These are phyloP conservation scores for Schizosaccharomyces lindneri DNA, from an alignment of 805 yeast species.

Conservation along the genomic window DNA sequence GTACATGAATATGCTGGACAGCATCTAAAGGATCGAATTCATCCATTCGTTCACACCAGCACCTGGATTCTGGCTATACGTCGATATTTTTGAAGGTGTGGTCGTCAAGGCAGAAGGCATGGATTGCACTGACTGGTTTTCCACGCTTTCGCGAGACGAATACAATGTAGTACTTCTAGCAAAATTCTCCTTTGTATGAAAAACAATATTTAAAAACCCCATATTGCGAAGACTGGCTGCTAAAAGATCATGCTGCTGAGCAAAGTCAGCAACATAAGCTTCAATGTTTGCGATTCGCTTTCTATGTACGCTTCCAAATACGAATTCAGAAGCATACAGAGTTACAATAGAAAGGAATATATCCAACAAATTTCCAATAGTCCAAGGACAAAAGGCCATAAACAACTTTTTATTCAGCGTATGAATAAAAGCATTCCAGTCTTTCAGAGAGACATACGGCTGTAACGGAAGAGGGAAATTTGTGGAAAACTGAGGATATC, in stretches of 20 bases:
- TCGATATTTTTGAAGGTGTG: neutral
- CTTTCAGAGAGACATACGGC: neutral
- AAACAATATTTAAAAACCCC: neutral
- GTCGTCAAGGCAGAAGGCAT: neutral
- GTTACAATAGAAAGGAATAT: neutral
- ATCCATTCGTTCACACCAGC: neutral
- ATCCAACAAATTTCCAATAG: neutral
- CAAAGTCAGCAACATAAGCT: neutral
- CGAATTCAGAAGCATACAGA: neutral
- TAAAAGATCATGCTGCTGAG: neutral
- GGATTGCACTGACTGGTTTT: neutral
- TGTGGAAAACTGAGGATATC: conserved; percentile 1
- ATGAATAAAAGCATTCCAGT: neutral
- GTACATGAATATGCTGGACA: neutral
- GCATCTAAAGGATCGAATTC: neutral
- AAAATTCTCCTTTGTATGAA: neutral
- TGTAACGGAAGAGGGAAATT: neutral
- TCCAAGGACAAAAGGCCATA: conserved; percentile 1
- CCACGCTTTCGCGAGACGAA: neutral
- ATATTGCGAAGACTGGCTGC: neutral
- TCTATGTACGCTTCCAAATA: neutral
- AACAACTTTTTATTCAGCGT: neutral
- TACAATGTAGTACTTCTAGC: neutral
- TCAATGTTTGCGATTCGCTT: neutral
- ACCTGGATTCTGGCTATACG: neutral